Conservation (phyloP, 805 yeast species). For the Wickerhamomyces mucosus region DNA sequence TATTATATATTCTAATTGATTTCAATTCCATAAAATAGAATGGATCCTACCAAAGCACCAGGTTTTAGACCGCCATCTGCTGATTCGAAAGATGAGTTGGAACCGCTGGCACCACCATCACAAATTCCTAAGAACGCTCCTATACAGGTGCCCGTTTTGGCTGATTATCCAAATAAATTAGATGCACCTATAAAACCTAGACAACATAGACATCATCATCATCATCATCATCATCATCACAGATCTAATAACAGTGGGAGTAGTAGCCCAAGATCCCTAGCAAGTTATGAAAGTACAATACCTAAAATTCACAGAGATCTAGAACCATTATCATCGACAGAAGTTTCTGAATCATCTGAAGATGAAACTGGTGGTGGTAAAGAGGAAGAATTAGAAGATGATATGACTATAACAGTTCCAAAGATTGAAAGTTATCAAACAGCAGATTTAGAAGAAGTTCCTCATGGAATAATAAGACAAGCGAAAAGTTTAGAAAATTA, state of each 20-base stretch:
- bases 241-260: constrained; percentile 6
- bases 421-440: constrained; percentile 45
- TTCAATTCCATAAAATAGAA: no score
- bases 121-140: constrained; percentile 68
- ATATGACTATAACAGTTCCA: constrained; percentile 14
- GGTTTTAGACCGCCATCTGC: constrained; percentile 80
- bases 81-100: constrained; percentile 38
- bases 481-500: constrained; percentile 63
- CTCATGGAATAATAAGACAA: constrained; percentile 87
- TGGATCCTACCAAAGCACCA: constrained; percentile 94
- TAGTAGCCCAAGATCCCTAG: constrained; percentile 8
- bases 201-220: constrained; percentile 20
- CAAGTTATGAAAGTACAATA: constrained; percentile 21
- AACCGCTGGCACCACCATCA: constrained; percentile 51
- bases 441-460: constrained; percentile 95
- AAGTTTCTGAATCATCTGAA: constrained; percentile 28
- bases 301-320: constrained; percentile 52
- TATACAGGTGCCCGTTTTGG: constrained; percentile 69
- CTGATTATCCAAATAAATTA: constrained; percentile 59
- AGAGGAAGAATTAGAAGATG: constrained; percentile 10
- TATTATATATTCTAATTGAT: no score
- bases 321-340: constrained; percentile 40
- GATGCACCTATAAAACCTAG: constrained; percentile 62
- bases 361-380: constrained; percentile 8
- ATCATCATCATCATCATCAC: constrained; percentile 6